Percentiles rank a stretch among this genome's conserved stretches.
phyloP scores from a whole-genome alignment of 768 basidiomycete species.

The Pisolithus marmoratus region DNA sequence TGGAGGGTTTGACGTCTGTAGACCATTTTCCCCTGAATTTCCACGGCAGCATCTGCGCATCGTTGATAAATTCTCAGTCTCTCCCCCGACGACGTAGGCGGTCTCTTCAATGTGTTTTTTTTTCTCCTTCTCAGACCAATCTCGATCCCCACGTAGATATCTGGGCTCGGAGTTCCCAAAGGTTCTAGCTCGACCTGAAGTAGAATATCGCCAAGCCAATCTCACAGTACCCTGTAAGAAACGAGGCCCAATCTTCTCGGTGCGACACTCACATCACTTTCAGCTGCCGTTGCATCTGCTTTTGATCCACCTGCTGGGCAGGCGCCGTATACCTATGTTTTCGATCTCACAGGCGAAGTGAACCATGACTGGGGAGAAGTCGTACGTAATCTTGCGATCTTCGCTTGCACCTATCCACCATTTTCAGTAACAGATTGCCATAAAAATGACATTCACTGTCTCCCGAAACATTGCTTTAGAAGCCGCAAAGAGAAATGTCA shows the following conservation, averaged over 20 bases:
- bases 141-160: conserved; percentile 43
- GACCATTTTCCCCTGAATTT: conserved; percentile 3
- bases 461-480: conserved; percentile 67
- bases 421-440: conserved; percentile 55
- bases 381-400: conserved; percentile 35
- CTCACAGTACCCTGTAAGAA: conserved; percentile 64
- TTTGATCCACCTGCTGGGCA: conserved; percentile 71
- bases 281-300: conserved; percentile 60
- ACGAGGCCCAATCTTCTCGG: background rate
- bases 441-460: conserved; percentile 66
- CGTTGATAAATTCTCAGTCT: conserved; percentile 69
- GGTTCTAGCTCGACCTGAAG: conserved; percentile 57
- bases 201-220: conserved; percentile 82
- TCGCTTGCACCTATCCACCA: conserved; percentile 2
- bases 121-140: conserved; percentile 11
- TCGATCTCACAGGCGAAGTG: conserved; percentile 81
- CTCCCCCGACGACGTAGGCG: conserved; percentile 67
- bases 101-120: no score
- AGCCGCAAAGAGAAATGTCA: conserved; percentile 73
- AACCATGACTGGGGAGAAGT: conserved; percentile 69
- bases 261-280: conserved; percentile 11
- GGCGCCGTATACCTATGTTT: conserved; percentile 71
- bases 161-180: conserved; percentile 71
- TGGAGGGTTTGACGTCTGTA: conserved; percentile 8
- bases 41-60: conserved; percentile 54